Evolutionary conservation across 495 filamentous ascomycete species (phyloP).

Genomic region (Hyaloscypha bicolor): DNA sequence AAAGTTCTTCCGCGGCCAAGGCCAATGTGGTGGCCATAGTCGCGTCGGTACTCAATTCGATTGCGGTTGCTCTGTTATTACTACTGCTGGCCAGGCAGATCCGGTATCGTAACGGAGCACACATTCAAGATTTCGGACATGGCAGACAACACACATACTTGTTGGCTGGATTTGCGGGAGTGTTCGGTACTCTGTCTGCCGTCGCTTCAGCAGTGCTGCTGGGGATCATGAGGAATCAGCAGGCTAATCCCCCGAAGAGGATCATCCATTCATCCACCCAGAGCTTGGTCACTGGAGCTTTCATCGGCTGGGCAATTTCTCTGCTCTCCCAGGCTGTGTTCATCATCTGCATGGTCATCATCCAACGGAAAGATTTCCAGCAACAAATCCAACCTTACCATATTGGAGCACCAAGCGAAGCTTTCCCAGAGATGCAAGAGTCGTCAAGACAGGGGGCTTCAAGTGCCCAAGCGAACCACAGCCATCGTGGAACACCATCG

Average conservation of each 20-base stretch:
- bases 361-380: slow-evolving; percentile 28
- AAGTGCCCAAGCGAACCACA: slow-evolving; percentile 11
- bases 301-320: slow-evolving; percentile 36
- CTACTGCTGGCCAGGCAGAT: slow-evolving; percentile 24
- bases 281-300: slow-evolving; percentile 32
- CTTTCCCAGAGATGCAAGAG: slow-evolving; percentile 31
- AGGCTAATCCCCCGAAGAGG: slow-evolving; percentile 23
- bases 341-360: slow-evolving; percentile 32
- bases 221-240: slow-evolving; percentile 31
- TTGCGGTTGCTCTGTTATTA: slow-evolving; percentile 26
- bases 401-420: slow-evolving; percentile 15
- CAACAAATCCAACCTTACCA: slow-evolving; percentile 28
- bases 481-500: slow-evolving; percentile 27
- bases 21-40: slow-evolving; percentile 30
- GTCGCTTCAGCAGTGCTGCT: slow-evolving; percentile 29
- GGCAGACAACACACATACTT: slow-evolving; percentile 32
- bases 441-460: slow-evolving; percentile 22
- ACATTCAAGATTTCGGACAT: slow-evolving; percentile 29
- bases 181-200: slow-evolving; percentile 24
- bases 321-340: slow-evolving; percentile 32
- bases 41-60: slow-evolving; percentile 31
- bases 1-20: slow-evolving; percentile 12
- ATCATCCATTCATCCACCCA: slow-evolving; percentile 20
- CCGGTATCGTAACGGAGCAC: slow-evolving; percentile 28
- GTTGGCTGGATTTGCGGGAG: slow-evolving; percentile 24